Evolutionary conservation across 306 rosid species (phyloP).

Genomic region (Lathyrus oleraceus): DNA sequence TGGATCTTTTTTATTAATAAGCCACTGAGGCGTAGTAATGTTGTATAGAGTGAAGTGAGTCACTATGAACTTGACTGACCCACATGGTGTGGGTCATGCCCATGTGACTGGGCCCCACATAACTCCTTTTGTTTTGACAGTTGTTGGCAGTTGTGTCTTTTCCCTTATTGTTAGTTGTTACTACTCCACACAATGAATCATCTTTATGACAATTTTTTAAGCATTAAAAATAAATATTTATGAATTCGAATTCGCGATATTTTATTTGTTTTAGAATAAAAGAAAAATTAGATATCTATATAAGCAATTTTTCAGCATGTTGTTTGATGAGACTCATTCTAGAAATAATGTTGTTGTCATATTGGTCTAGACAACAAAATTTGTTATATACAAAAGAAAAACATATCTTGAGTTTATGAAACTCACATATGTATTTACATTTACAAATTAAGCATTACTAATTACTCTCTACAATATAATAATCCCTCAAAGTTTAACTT

Average conservation of each 20-base stretch:
- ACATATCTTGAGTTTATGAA: constrained; percentile 1
- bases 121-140: neutral
- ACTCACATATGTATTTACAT: constrained; percentile 32
- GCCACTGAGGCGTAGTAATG: neutral
- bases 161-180: no score
- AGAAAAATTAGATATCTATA: no score
- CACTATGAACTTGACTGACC: neutral
- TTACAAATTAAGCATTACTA: constrained; percentile 40
- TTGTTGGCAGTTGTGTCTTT: neutral
- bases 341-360: neutral
- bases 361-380: constrained; percentile 3
- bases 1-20: neutral
- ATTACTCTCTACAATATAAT: constrained; percentile 12
- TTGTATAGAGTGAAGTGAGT: neutral
- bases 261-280: no score
- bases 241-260: no score
- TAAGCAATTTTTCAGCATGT: no score
- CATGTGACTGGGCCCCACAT: neutral
- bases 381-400: constrained; percentile 16
- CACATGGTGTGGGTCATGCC: neutral
- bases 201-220: no score
- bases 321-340: no score
- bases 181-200: no score
- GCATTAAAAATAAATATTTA: no score
- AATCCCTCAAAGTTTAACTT: constrained; percentile 21